Evolutionary conservation across 2,329 filamentous ascomycete species (phyloP).

Genomic region (Aspergillus tamarii): DNA sequence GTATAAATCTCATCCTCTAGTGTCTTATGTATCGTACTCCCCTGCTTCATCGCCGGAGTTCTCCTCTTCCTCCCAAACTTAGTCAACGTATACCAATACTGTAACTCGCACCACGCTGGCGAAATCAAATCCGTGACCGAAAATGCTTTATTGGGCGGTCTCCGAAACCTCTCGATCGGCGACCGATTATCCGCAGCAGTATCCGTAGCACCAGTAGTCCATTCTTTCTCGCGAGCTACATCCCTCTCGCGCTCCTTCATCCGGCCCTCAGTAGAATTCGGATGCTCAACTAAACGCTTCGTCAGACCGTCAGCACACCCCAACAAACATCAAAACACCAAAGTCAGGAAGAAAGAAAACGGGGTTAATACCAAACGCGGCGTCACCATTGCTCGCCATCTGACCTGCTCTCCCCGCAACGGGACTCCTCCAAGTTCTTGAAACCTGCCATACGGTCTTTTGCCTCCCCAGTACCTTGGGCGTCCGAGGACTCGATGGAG

Average conservation of each 20-base stretch:
- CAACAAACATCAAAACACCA: background rate
- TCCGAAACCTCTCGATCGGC: slow-evolving; percentile 78
- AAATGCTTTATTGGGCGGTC: slow-evolving; percentile 74
- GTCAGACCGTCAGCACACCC: slow-evolving; percentile 60
- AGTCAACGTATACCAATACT: slow-evolving; percentile 86
- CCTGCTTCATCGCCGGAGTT: slow-evolving; percentile 82
- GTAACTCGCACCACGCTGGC: slow-evolving; percentile 93
- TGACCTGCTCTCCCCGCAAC: slow-evolving; percentile 31
- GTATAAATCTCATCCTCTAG: slow-evolving; percentile 85
- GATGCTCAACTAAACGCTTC: slow-evolving; percentile 65
- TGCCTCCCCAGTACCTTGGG: slow-evolving; percentile 48
- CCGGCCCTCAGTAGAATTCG: slow-evolving; percentile 40
- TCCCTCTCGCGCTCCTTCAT: slow-evolving; percentile 36
- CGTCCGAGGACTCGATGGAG: slow-evolving; percentile 39
- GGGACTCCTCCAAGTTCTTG: slow-evolving; percentile 14
- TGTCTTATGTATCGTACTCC: slow-evolving; percentile 76
- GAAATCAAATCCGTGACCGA: slow-evolving; percentile 87
- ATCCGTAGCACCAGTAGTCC: slow-evolving; percentile 24
- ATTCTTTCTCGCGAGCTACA: slow-evolving; percentile 29
- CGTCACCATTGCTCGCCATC: slow-evolving; percentile 28
- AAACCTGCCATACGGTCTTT: slow-evolving; percentile 31
- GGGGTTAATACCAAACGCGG: slow-evolving; percentile 35
- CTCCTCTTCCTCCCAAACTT: slow-evolving; percentile 73
- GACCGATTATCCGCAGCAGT: slow-evolving; percentile 52
- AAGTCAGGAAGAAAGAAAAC: slow-evolving; percentile 23